phyloP scores from a whole-genome alignment of 139 green algal genomes.

The Diplosphaera chodatii region DNA sequence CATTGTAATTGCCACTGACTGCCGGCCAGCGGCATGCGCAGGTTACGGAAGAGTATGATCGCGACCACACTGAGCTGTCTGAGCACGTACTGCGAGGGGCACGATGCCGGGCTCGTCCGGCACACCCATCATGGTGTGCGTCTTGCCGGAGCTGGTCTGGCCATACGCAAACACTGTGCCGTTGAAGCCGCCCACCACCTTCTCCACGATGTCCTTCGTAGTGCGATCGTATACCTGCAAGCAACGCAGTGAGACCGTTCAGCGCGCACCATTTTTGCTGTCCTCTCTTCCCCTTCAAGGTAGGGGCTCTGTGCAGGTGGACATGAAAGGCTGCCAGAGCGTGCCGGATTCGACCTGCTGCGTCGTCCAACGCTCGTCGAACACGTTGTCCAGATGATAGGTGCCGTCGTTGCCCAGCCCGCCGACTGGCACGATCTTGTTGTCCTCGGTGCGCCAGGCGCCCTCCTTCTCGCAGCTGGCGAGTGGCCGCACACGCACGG shows the following conservation, averaged over 20 bases:
- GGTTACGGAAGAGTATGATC: too few species aligned
- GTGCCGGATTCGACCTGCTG: too few species aligned
- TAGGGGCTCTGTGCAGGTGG: too few species aligned
- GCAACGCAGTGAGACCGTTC: too few species aligned
- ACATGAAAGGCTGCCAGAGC: too few species aligned
- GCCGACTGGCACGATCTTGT: conserved; percentile 20
- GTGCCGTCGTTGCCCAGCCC: conserved; percentile 32
- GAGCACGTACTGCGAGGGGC: conserved; percentile 55
- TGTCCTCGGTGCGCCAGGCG: conserved; percentile 62
- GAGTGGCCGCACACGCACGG: conserved; percentile 74
- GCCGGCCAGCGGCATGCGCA: too few species aligned
- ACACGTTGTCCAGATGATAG: conserved; percentile 78
- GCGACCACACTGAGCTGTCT: too few species aligned
- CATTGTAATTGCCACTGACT: too few species aligned
- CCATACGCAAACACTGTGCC: conserved; percentile 95
- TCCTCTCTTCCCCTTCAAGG: too few species aligned
- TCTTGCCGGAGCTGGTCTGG: conserved; percentile 93
- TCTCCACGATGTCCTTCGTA: conserved; percentile 51
- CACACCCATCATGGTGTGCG: conserved; percentile 88
- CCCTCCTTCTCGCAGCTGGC: conserved; percentile 56
- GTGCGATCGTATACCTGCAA: conserved; percentile 65
- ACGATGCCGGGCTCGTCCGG: conserved; percentile 71
- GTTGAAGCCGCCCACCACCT: conserved; percentile 61
- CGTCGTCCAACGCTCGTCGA: conserved; percentile 33
- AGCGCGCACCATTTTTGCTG: too few species aligned